Conservation (phyloP, 306 rosid genomes). For the Notholithocarpus densiflorus region DNA sequence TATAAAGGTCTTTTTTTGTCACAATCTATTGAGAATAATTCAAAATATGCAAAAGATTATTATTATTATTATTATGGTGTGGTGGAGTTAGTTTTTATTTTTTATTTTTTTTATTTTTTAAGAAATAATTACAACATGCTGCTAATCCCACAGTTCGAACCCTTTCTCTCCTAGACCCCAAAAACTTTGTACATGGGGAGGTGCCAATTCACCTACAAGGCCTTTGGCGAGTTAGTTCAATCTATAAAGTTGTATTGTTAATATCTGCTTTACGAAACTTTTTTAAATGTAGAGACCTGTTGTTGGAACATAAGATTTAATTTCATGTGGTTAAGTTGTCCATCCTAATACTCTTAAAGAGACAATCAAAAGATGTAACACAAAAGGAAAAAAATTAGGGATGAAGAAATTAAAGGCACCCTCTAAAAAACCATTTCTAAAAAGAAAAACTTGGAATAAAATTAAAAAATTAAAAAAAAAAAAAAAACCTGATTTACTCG, state of each 20-base stretch:
- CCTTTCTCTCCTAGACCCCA: rapidly evolving
- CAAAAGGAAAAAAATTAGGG: background rate
- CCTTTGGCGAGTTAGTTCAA: no score
- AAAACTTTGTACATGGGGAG: no score
- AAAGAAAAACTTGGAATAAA: background rate
- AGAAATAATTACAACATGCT: no score
- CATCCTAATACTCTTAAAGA: background rate
- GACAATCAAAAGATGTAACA: background rate
- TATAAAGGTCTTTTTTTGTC: background rate
- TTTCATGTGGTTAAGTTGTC: background rate
- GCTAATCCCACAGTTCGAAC: no score
- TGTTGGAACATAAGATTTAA: background rate
- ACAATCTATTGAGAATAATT: background rate
- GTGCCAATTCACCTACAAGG: no score
- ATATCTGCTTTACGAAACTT: no score
- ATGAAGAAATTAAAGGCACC: background rate
- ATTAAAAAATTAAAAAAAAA: background rate
- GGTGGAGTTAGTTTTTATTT: no score
- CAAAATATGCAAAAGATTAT: no score
- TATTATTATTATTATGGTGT: no score
- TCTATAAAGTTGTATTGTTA: no score
- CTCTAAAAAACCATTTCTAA: background rate
- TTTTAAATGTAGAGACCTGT: no score
- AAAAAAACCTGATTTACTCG: background rate
- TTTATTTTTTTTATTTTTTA: no score